phyloP scores from a whole-genome alignment of 2,329 filamentous ascomycete genomes.

The Colletotrichum neosansevieriae region DNA sequence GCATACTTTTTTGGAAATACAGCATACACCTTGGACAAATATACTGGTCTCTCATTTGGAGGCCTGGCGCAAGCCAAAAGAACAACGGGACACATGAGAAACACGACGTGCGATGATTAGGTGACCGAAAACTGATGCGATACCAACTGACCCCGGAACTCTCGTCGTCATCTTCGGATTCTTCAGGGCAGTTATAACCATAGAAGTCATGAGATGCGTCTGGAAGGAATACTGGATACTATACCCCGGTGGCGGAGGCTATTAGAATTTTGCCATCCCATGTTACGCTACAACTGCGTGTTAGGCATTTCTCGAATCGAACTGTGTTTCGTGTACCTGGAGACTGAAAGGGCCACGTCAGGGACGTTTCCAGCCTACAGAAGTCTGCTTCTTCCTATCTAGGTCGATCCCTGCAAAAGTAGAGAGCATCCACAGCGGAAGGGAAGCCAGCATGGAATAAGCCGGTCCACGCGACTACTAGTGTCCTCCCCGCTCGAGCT shows the following conservation, averaged over 20 bases:
- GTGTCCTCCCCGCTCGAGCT: background rate
- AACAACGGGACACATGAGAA: constrained; percentile 8
- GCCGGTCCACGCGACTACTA: background rate
- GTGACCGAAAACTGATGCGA: background rate
- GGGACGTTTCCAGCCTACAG: background rate
- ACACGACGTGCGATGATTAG: background rate
- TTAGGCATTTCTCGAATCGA: background rate
- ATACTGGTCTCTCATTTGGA: constrained; percentile 13
- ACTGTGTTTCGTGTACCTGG: background rate
- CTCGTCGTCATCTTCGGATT: fast-evolving
- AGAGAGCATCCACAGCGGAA: constrained; percentile 2
- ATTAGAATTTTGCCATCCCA: background rate
- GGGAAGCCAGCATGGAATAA: background rate
- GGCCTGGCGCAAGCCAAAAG: constrained; percentile 31
- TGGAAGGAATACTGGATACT: background rate
- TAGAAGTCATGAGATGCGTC: background rate
- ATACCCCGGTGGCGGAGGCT: background rate
- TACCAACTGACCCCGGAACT: fast-evolving
- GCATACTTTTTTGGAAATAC: constrained; percentile 33
- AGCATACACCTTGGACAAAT: constrained; percentile 38
- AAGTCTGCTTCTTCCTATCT: background rate
- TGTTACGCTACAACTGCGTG: background rate
- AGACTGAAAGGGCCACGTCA: constrained; percentile 21
- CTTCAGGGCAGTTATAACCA: background rate
- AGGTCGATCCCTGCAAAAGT: constrained; percentile 12